Base-by-base conservation (phyloP, 1,139 yeast species). In the Saccharomyces hybrid region DNA sequence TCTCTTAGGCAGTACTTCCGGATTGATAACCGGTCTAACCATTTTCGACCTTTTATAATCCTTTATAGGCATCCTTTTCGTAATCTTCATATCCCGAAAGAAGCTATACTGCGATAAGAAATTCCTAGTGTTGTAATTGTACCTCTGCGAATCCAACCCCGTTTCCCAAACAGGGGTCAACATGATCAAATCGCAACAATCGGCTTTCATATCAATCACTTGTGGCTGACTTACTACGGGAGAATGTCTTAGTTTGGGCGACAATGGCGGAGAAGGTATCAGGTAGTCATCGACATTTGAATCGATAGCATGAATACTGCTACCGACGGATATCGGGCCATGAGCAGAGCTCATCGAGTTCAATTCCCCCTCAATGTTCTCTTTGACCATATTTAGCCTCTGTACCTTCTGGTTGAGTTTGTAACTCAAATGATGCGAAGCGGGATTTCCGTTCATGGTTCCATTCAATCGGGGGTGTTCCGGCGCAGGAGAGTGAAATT, bases 191-290 rank as follows among this genome's bases (percentile, higher is more conserved):
- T 42, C 31, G 2, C 46, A 1, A 42, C 14, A 16, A 3, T 19
- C 26, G 13, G 25, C n/a, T 25, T 47, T 16, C 14, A 32, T 41
- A 13, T 5, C 32, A 16, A 38, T 38, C 25, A 16, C 5, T 16
- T 38, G 44, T 2, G 25, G 25, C 11, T 38, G 44, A 5, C 11
- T 38, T 38, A 19, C 25, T 9, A 38, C 8, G 3, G 44, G 13
- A 3, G n/a, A 16, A 8, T 38, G 44, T 38, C 25, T 38, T n/a
- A 38, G 41, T 16, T 49, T 54, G 13, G 62, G 62, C 6, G 62
- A 59, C 48, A 51, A 50, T 8, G 62, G 62, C 5, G 62, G 62
- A 9, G 62, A 59, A 31, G 62, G 62, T 26, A 59, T 56, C 14
- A 52, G 46, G 31, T 52, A 32, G 26, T 54, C 52, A 26, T 57